Percentiles rank a stretch among this genome's conserved stretches.
Conservation (phyloP, 2,329 filamentous ascomycete genomes). For the Aspergillus fischeri region DNA sequence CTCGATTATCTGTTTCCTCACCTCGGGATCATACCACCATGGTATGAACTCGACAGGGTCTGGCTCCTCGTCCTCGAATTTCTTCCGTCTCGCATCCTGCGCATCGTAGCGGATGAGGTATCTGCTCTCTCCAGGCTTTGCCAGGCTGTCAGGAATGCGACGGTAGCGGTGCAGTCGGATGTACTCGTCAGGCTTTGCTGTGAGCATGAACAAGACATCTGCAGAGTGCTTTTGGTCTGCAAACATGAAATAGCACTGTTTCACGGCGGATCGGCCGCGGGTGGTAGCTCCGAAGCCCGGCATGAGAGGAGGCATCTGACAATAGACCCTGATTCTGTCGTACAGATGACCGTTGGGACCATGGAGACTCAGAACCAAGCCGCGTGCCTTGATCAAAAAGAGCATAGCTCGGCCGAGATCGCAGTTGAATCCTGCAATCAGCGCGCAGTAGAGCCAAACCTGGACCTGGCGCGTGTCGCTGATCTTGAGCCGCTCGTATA, state of each 20-base stretch:
- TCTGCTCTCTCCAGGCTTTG: background rate
- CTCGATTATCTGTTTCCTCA: background rate
- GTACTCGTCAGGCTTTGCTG: slow-evolving; percentile 8
- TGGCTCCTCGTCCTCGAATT: background rate
- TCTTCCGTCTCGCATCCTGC: background rate
- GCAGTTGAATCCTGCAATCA: slow-evolving; percentile 20
- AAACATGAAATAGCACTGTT: slow-evolving; percentile 2
- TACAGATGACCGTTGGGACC: slow-evolving; percentile 7
- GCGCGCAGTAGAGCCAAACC: slow-evolving; percentile 18
- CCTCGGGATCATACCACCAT: background rate
- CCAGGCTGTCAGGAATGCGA: background rate
- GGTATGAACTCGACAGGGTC: background rate
- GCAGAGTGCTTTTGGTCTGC: background rate
- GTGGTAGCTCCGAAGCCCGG: slow-evolving; percentile 13
- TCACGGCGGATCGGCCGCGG: slow-evolving; percentile 10
- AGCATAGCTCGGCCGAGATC: slow-evolving; percentile 18
- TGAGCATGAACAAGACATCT: slow-evolving; percentile 18
- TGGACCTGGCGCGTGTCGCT: slow-evolving; percentile 13
- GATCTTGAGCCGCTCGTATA: slow-evolving; percentile 1
- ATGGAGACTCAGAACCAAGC: slow-evolving; percentile 8
- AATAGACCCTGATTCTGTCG: slow-evolving; percentile 6
- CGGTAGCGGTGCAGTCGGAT: slow-evolving; percentile 9
- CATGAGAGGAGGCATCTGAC: slow-evolving; percentile 4
- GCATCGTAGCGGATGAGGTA: background rate
- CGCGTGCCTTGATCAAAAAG: slow-evolving; percentile 16